Conservation (phyloP, 352 stramenopile species). For the Pythium rhizo-oryzae region DNA sequence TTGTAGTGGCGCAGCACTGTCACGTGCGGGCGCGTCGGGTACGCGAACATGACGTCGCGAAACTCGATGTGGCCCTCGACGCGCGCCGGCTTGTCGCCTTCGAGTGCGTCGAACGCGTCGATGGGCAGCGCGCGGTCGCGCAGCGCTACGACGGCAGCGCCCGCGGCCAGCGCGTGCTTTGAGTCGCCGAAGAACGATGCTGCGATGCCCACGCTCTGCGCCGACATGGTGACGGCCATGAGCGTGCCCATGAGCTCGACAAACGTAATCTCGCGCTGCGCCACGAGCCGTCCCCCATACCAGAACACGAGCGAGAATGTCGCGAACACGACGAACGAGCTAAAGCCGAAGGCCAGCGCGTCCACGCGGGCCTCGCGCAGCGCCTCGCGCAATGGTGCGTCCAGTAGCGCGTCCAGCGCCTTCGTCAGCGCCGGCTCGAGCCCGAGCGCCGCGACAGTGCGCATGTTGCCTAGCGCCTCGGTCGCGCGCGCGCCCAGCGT, state of each 20-base stretch:
- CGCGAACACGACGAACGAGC: slow-evolving; percentile 37
- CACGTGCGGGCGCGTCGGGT: slow-evolving; percentile 58
- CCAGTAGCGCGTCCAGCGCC: not conserved
- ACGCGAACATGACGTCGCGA: slow-evolving; percentile 65
- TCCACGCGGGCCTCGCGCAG: slow-evolving; percentile 19
- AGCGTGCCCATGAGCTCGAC: slow-evolving; percentile 32
- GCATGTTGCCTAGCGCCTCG: slow-evolving; percentile 36
- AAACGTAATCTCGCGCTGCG: slow-evolving; percentile 34
- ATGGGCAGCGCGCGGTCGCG: slow-evolving; percentile 36
- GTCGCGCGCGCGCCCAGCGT: slow-evolving; percentile 29
- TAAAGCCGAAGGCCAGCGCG: slow-evolving; percentile 53
- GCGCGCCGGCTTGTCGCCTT: not conserved
- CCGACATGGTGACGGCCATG: slow-evolving; percentile 37
- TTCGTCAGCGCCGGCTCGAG: slow-evolving; percentile 16
- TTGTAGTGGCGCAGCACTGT: slow-evolving; percentile 83
- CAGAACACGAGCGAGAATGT: slow-evolving; percentile 10
- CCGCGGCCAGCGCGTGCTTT: slow-evolving; percentile 59
- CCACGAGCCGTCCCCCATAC: slow-evolving; percentile 31
- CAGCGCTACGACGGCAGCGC: slow-evolving; percentile 33
- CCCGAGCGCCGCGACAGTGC: slow-evolving; percentile 34
- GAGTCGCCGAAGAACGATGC: slow-evolving; percentile 29
- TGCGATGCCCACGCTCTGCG: slow-evolving; percentile 24
- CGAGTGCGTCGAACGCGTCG: slow-evolving; percentile 31
- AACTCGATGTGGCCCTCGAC: slow-evolving; percentile 55
- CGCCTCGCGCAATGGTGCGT: slow-evolving; percentile 1